Evolutionary conservation across 441 rosid genomes (phyloP).

Genomic region (Metrosideros polymorpha): DNA sequence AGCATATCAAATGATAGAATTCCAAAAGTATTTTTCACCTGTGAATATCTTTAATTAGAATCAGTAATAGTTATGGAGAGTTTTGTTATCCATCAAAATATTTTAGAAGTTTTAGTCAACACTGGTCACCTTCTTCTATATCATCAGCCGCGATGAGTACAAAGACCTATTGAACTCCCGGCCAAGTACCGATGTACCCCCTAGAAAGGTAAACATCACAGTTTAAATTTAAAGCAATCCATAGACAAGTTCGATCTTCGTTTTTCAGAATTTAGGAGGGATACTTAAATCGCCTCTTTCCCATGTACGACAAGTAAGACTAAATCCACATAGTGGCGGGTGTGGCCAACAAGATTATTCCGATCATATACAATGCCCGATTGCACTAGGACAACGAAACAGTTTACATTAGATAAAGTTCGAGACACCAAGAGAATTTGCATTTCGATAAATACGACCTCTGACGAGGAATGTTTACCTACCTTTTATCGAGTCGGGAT

Average conservation of each 20-base stretch:
- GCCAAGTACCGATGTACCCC: fast-evolving
- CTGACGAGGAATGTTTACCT: background rate
- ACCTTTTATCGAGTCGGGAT: background rate
- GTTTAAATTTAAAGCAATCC: fast-evolving
- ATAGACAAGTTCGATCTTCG: background rate
- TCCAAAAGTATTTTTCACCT: no score
- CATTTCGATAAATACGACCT: background rate
- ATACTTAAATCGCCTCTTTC: background rate
- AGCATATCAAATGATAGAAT: no score
- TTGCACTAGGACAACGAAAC: background rate
- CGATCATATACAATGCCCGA: background rate
- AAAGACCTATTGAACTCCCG: fast-evolving
- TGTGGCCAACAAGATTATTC: background rate
- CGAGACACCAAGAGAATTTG: background rate
- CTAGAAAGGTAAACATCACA: background rate
- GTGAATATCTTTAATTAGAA: no score
- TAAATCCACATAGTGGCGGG: background rate
- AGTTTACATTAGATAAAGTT: background rate
- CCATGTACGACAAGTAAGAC: background rate
- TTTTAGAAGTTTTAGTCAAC: no score
- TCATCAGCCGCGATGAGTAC: background rate
- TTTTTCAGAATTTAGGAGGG: background rate
- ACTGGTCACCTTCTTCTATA: background rate
- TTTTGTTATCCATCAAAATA: no score
- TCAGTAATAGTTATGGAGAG: no score